Base-by-base conservation (phyloP, 2,329 filamentous ascomycete species). In the Colletotrichum shisoi region DNA sequence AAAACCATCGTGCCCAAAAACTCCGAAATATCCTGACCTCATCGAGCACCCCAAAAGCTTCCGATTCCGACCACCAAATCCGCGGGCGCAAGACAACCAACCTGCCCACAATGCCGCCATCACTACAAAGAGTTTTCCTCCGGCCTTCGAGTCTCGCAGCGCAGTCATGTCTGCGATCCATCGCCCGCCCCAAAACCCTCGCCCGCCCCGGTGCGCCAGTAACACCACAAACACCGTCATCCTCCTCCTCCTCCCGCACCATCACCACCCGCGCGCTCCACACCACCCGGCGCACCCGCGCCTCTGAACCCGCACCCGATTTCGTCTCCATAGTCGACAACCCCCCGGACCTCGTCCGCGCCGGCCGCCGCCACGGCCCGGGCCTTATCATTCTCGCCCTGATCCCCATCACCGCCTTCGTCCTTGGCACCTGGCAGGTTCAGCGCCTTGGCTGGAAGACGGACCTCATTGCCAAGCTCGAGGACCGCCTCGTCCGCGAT, bases 401-500 rank as follows among this genome's bases (percentile, higher is more conserved):
- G 59, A 98, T 99, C 73, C 95, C 95, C 56, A 79, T 97, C 68
- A 97, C 94, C 1, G 93, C 95, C 12, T 97, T 99, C 78, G 82
- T 84, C 62, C 88, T 99, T 17, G 95, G 95, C 37, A 92, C 92
- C 70, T 99, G 95, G 95, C 95, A 99, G 77, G 91, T 99, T 61
- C 88, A 96, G 77, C 91, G 95, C 12, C 86, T 99, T 1, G 88
- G 89, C 66, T 97, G 94, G 94, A 99, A 99, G 78, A 93, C 93
- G 4, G 91, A 96, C 52, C 84, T 99, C 13, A 89, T 99, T 69
- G 93, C 94, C 67, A 92, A 90, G 72, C 93, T 92, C 78, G 95
- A 98, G 80, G 94, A 99, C 82, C 91, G 94, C 5, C 85, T 99
- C 42, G 86, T 97, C 46, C 91, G 91, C 63, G 86, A 90, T 19